Evolutionary conservation across 2,329 filamentous ascomycete genomes (phyloP).

Genomic region (Pyrenophora teres): DNA sequence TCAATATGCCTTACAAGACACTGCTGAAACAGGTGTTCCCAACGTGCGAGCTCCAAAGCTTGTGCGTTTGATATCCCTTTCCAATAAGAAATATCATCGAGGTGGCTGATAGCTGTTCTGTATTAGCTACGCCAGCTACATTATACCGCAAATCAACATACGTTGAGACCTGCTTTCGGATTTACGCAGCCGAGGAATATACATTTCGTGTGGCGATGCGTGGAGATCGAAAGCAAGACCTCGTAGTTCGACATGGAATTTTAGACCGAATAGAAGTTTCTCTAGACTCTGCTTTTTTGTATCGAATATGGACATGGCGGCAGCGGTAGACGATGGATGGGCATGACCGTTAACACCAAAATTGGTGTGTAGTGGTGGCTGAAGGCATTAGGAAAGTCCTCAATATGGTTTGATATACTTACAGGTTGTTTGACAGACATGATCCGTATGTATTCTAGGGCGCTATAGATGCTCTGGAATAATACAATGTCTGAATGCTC

Average conservation of each 20-base stretch:
- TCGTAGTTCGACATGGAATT: constrained; percentile 21
- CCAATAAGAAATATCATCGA: constrained; percentile 46
- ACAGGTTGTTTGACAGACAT: constrained; percentile 7
- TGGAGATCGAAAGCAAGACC: constrained; percentile 20
- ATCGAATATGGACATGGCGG: neutral
- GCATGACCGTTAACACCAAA: constrained; percentile 12
- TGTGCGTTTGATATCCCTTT: constrained; percentile 37
- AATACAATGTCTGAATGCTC: constrained; percentile 6
- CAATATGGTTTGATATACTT: neutral
- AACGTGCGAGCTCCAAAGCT: constrained; percentile 37
- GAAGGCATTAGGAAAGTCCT: neutral
- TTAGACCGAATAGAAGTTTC: constrained; percentile 11
- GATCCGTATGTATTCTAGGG: neutral
- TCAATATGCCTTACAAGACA: constrained; percentile 27
- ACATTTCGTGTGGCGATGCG: constrained; percentile 17
- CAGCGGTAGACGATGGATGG: constrained; percentile 18
- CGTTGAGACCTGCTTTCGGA: constrained; percentile 15
- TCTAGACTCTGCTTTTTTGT: constrained; percentile 2
- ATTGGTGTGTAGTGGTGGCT: constrained; percentile 9
- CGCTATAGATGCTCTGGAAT: constrained; percentile 9
- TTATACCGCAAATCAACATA: constrained; percentile 1
- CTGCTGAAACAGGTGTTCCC: constrained; percentile 36
- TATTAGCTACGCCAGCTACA: constrained; percentile 1
- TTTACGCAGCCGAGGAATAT: constrained; percentile 33
- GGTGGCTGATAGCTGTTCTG: constrained; percentile 26